A percentile compares a stretch with the other conserved stretches of the same genome.
Evolutionary conservation across 768 basidiomycete genomes (phyloP).

Genomic region (Auriscalpium vulgare): DNA sequence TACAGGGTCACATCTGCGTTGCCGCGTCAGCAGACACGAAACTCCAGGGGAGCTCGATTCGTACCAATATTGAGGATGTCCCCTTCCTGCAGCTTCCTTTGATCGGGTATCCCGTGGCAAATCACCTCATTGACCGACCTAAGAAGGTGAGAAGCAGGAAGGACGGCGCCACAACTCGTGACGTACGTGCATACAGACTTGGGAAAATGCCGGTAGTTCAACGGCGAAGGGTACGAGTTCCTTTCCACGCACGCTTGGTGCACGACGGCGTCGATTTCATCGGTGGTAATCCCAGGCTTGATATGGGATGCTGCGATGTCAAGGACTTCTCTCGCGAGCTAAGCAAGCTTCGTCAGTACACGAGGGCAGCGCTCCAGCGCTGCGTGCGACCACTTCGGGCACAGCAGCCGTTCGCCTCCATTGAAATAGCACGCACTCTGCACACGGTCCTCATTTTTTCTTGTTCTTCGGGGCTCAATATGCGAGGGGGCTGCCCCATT

Average conservation of each 20-base stretch:
- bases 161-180: not conserved
- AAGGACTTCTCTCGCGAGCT: constrained; percentile 90
- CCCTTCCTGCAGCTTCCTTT: constrained; percentile 75
- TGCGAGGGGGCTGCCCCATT: constrained; percentile 52
- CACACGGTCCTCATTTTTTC: constrained; percentile 86
- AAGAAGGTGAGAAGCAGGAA: not conserved
- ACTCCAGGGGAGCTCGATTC: constrained; percentile 11
- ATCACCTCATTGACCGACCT: constrained; percentile 93
- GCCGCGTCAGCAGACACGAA: constrained; percentile 1
- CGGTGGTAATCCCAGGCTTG: constrained; percentile 89
- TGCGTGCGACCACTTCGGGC: too few relatives aligned
- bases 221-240: constrained; percentile 87
- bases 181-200: constrained; percentile 96
- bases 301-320: constrained; percentile 84
- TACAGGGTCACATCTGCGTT: constrained; percentile 68
- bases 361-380: too few relatives aligned
- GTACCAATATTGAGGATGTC: constrained; percentile 94
- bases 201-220: constrained; percentile 87
- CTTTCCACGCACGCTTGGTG: constrained; percentile 88
- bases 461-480: constrained; percentile 68
- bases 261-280: constrained; percentile 89
- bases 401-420: too few relatives aligned
- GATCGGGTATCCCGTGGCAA: constrained; percentile 95
- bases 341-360: not conserved
- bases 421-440: constrained; percentile 39